Evolutionary conservation across 2,329 filamentous ascomycete species (phyloP).

Genomic region (Mycosphaerella sp.): DNA sequence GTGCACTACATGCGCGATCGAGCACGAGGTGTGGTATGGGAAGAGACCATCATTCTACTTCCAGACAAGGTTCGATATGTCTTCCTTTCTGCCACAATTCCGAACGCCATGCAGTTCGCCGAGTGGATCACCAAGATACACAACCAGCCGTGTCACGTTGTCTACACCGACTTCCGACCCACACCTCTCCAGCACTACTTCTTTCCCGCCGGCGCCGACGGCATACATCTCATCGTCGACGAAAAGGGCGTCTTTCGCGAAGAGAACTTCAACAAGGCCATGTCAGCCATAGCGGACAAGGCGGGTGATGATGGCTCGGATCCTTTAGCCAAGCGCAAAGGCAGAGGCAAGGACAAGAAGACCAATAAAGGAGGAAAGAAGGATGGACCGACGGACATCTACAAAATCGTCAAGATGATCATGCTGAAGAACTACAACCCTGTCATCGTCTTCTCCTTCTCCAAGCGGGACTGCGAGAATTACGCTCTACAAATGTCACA

Average conservation of each 20-base stretch:
- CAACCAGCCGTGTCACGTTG: slow-evolving; percentile 94
- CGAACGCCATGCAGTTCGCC: slow-evolving; percentile 98
- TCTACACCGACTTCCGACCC: slow-evolving; percentile 97
- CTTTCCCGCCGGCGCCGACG: slow-evolving; percentile 85
- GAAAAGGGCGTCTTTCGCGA: slow-evolving; percentile 96
- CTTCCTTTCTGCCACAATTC: slow-evolving; percentile 95
- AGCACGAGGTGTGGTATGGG: slow-evolving; percentile 90
- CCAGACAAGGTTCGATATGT: slow-evolving; percentile 99
- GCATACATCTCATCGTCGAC: slow-evolving; percentile 90
- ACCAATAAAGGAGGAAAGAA: slow-evolving; percentile 77
- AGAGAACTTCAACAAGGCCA: slow-evolving; percentile 95
- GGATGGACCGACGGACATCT: slow-evolving; percentile 71
- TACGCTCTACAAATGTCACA: slow-evolving; percentile 80
- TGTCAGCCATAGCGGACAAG: slow-evolving; percentile 81
- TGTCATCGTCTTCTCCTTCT: slow-evolving; percentile 99
- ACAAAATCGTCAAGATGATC: slow-evolving; percentile 98
- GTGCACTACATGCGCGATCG: slow-evolving; percentile 98
- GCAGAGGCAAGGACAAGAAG: slow-evolving; percentile 87
- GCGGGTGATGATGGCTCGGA: slow-evolving; percentile 80
- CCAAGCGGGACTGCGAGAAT: slow-evolving; percentile 91
- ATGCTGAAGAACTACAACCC: slow-evolving; percentile 97
- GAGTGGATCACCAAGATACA: slow-evolving; percentile 99
- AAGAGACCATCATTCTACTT: slow-evolving; percentile 96
- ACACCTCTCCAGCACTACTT: slow-evolving; percentile 97
- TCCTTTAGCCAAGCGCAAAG: slow-evolving; percentile 70